Conservation (phyloP, 2,329 filamentous ascomycete genomes). For the Pseudocercospora macadamiae region DNA sequence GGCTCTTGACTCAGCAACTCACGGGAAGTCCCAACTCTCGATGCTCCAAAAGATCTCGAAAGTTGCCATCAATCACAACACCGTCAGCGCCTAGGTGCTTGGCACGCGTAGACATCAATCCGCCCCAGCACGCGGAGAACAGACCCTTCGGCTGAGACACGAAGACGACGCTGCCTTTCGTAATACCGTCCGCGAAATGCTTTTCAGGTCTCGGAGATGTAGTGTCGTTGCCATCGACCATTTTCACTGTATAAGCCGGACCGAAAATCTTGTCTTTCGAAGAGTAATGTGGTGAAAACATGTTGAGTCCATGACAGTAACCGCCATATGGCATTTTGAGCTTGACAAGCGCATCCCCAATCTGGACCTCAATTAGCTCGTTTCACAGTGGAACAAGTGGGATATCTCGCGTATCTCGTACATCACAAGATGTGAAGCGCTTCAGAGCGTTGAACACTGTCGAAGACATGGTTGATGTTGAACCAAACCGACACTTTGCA, state of each 20-base stretch:
- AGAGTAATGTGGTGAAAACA: slow-evolving; percentile 56
- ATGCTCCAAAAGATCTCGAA: slow-evolving; percentile 21
- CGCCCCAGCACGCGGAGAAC: slow-evolving; percentile 44
- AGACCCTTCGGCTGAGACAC: slow-evolving; percentile 41
- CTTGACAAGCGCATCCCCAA: slow-evolving; percentile 55
- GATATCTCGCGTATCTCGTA: background rate
- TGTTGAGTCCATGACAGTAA: slow-evolving; percentile 55
- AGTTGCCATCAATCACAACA: slow-evolving; percentile 45
- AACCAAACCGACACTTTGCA: background rate
- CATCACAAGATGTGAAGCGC: slow-evolving; percentile 8
- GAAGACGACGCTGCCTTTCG: slow-evolving; percentile 41
- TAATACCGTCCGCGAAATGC: slow-evolving; percentile 44
- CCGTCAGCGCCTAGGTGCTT: slow-evolving; percentile 41
- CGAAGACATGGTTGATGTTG: background rate
- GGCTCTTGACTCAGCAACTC: too few relatives aligned
- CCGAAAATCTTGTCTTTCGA: slow-evolving; percentile 56
- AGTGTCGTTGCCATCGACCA: slow-evolving; percentile 41
- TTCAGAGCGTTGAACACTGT: background rate
- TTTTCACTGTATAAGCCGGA: slow-evolving; percentile 51
- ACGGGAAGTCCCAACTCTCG: slow-evolving; percentile 16
- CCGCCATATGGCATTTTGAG: slow-evolving; percentile 43
- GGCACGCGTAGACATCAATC: slow-evolving; percentile 38
- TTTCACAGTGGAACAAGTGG: background rate
- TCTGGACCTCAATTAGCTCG: background rate
- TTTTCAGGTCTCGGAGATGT: slow-evolving; percentile 34